Percentiles rank a stretch among this genome's conserved stretches.
Evolutionary conservation across 2,329 filamentous ascomycete species (phyloP).

Genomic region (Arthroderma sp.): DNA sequence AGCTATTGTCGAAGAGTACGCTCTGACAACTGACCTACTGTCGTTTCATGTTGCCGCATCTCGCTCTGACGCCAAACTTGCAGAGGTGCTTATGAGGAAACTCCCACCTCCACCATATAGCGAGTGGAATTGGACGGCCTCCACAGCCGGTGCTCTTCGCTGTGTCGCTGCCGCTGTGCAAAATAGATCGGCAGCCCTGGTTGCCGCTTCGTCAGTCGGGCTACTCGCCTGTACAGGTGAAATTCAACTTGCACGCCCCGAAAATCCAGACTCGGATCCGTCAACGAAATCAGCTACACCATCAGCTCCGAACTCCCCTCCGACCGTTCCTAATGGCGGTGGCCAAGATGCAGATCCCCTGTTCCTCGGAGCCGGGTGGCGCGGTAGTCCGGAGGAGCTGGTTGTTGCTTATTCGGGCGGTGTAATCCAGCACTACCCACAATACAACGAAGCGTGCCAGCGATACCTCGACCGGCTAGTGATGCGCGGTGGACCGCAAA

Average conservation of each 20-base stretch:
- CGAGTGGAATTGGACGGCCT: slow-evolving; percentile 48
- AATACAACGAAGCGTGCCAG: slow-evolving; percentile 55
- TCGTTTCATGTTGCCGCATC: slow-evolving; percentile 50
- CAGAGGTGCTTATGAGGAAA: slow-evolving; percentile 34
- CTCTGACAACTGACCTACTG: slow-evolving; percentile 57
- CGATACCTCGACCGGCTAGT: slow-evolving; percentile 48
- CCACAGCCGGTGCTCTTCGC: slow-evolving; percentile 45
- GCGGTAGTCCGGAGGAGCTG: slow-evolving; percentile 39
- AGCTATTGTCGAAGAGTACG: slow-evolving; percentile 41
- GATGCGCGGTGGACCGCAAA: slow-evolving; percentile 24
- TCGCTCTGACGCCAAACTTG: slow-evolving; percentile 29
- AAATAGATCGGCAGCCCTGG: slow-evolving; percentile 53
- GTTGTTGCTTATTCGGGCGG: slow-evolving; percentile 66
- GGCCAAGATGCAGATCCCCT: slow-evolving; percentile 6
- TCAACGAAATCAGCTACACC: neutral
- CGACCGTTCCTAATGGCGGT: neutral
- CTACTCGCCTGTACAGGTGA: slow-evolving; percentile 54
- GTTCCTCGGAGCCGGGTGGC: slow-evolving; percentile 14
- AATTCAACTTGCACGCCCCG: slow-evolving; percentile 29
- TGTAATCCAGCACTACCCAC: slow-evolving; percentile 64
- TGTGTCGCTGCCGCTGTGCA: slow-evolving; percentile 55
- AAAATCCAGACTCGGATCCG: slow-evolving; percentile 7
- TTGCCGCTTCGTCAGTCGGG: slow-evolving; percentile 56
- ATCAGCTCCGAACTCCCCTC: neutral
- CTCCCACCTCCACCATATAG: slow-evolving; percentile 29